phyloP scores from a whole-genome alignment of 768 basidiomycete genomes.

The Lactifluus echinatus region DNA sequence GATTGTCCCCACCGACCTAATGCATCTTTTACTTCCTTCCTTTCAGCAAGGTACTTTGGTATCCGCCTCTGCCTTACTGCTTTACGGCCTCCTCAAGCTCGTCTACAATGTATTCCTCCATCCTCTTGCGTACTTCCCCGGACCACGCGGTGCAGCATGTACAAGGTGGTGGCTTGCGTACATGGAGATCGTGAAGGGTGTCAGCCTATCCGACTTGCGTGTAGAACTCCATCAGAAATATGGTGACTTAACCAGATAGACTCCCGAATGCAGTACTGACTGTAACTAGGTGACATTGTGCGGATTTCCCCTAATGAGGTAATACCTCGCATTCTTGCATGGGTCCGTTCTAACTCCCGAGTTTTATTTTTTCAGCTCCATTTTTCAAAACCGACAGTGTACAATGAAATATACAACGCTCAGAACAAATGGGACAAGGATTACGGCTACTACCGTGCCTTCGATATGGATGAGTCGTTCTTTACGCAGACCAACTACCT shows the following conservation, averaged over 20 bases:
- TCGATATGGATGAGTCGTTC: conserved; percentile 29
- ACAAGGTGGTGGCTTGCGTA: conserved; percentile 15
- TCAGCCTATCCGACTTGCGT: conserved; percentile 12
- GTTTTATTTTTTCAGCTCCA: conserved; percentile 2
- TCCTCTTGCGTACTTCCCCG: conserved; percentile 12
- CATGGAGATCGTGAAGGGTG: background rate
- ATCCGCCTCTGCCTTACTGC: background rate
- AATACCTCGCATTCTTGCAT: background rate
- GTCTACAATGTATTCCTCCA: background rate
- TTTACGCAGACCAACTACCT: conserved; percentile 31
- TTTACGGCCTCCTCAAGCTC: background rate
- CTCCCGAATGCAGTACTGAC: background rate
- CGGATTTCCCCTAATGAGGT: conserved; percentile 16
- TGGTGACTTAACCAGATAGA: background rate
- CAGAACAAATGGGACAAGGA: conserved; percentile 33
- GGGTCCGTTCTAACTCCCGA: background rate
- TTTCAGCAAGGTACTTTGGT: background rate
- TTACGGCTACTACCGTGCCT: conserved; percentile 30
- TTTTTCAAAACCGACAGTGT: conserved; percentile 4
- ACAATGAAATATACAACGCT: conserved; percentile 12
- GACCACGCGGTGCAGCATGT: conserved; percentile 14
- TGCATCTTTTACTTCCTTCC: background rate
- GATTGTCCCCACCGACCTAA: too few species aligned
- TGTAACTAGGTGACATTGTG: conserved; percentile 1
- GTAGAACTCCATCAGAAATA: conserved; percentile 6